Percentiles rank a stretch among this genome's conserved stretches.
Conservation (phyloP, 208 protist species). For the Trypanosoma boissoni region DNA sequence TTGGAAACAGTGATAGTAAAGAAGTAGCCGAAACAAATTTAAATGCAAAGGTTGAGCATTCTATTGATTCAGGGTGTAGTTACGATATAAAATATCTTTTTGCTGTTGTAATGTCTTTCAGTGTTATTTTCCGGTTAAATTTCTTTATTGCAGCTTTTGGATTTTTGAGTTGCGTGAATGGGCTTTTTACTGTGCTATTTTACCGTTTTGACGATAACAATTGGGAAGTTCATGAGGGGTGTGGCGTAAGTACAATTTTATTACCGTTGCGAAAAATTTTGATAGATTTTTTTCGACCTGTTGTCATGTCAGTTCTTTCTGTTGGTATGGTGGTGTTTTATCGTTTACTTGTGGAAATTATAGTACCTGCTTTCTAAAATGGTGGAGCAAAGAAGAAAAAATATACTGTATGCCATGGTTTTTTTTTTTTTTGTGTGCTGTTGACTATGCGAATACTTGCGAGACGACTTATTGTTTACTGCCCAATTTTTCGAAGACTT, state of each 20-base stretch:
- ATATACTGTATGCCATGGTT: not conserved
- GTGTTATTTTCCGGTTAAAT: too few relatives aligned
- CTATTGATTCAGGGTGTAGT: too few relatives aligned
- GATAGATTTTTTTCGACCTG: constrained; percentile 9
- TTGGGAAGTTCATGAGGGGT: not conserved
- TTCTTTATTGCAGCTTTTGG: constrained; percentile 2
- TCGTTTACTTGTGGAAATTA: too few relatives aligned
- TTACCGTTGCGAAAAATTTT: not conserved
- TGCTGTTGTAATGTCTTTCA: too few relatives aligned
- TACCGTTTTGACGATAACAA: constrained; percentile 1
- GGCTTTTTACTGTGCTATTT: constrained; percentile 4
- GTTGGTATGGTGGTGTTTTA: constrained; percentile 9
- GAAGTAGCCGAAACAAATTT: too few relatives aligned
- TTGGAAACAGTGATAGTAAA: not conserved
- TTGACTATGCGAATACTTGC: too few relatives aligned
- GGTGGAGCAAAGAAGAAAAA: too few relatives aligned
- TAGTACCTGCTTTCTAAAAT: too few relatives aligned
- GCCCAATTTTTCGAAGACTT: not conserved
- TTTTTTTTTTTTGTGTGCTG: constrained; percentile 8
- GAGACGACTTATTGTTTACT: too few relatives aligned
- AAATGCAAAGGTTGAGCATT: too few relatives aligned
- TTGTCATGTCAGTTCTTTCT: constrained; percentile 4
- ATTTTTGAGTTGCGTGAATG: constrained; percentile 5
- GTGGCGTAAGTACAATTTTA: not conserved
- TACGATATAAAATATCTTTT: too few relatives aligned